Conservation (phyloP, 148 eudicot species). For the Camellia japonica region DNA sequence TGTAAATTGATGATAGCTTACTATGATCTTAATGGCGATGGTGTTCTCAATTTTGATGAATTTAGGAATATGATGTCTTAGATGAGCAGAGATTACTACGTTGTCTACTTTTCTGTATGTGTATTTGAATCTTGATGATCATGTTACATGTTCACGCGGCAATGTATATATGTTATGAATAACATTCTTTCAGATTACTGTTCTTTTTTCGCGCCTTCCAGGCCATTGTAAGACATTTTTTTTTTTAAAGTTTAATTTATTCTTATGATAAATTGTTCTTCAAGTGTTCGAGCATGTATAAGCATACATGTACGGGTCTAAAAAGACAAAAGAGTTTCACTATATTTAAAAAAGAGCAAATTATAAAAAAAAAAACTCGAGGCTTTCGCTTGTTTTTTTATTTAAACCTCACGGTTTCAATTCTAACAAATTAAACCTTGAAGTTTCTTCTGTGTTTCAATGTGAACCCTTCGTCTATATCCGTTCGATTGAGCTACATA, state of each 20-base stretch:
- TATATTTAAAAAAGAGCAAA: no score
- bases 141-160: neutral
- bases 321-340: no score
- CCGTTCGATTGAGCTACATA: no score
- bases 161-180: neutral
- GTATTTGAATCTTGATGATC: neutral
- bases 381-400: no score
- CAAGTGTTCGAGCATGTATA: no score
- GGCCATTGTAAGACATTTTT: neutral
- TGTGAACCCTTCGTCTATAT: no score
- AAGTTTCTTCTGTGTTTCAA: no score
- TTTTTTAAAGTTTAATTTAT: no score
- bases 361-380: no score
- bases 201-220: neutral
- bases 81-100: neutral
- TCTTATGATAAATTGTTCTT: neutral
- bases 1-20: conserved; percentile 25
- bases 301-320: no score
- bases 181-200: neutral
- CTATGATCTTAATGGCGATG: conserved; percentile 35
- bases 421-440: no score
- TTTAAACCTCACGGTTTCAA: no score
- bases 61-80: conserved; percentile 29
- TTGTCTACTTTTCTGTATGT: neutral
- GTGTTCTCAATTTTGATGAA: conserved; percentile 32